A percentile compares a stretch with the other conserved stretches of the same genome.
Conservation (phyloP, 2,329 filamentous ascomycete species). For the Zasmidium cellare region DNA sequence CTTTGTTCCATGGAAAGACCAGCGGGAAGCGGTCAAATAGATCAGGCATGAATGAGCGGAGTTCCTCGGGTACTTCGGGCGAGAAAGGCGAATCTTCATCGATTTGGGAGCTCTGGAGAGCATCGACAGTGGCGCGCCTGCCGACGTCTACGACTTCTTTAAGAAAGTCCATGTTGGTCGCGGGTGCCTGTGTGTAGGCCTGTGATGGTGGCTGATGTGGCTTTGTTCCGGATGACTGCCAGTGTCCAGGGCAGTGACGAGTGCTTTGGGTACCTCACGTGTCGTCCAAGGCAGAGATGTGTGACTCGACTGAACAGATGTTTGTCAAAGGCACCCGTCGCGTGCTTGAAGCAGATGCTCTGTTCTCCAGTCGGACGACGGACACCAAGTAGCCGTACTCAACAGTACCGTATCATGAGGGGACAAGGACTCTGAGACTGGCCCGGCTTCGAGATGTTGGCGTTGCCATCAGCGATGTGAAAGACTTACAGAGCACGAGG, state of each 20-base stretch:
- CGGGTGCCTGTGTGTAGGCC: not conserved
- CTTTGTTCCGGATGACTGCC: not conserved
- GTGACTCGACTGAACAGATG: too few species aligned
- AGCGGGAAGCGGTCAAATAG: conserved; percentile 50
- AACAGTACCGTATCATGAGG: too few species aligned
- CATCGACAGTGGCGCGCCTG: conserved; percentile 29
- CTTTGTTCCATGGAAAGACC: conserved; percentile 45
- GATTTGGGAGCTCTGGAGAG: conserved; percentile 26
- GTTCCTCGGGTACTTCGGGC: conserved; percentile 33
- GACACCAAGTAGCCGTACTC: not conserved
- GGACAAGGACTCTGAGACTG: too few species aligned
- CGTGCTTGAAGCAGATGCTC: not conserved
- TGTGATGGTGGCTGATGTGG: not conserved
- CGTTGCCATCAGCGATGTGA: not conserved
- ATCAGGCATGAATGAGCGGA: conserved; percentile 34
- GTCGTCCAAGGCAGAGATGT: not conserved
- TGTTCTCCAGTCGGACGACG: not conserved
- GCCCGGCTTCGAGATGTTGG: too few species aligned
- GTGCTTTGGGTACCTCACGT: not conserved
- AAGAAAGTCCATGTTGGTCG: conserved; percentile 28
- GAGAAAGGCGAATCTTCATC: conserved; percentile 31
- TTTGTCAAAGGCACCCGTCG: too few species aligned
- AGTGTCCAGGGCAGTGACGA: not conserved
- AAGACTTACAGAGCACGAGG: not conserved
- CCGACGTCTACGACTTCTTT: conserved; percentile 28